Base-by-base conservation (phyloP, 768 basidiomycete species). In the Xerocomellus intermedius region DNA sequence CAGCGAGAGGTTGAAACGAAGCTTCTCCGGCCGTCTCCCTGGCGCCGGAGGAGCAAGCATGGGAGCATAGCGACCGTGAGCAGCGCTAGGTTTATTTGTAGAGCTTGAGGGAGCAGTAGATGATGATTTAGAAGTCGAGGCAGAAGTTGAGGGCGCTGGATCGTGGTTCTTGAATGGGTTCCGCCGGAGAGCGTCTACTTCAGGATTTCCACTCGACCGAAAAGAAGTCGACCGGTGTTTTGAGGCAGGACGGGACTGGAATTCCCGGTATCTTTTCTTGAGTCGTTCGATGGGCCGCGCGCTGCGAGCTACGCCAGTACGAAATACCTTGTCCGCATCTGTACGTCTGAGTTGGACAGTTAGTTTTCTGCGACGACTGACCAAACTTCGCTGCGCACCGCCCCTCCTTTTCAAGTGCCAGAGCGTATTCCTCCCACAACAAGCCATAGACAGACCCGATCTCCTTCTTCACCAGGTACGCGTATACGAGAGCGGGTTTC, bases 371-470 rank as follows among this genome's bases (percentile, higher is more conserved):
- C 32, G 17, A 54, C 14, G 45, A 47, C 48, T n/a, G 42, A 54
- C 51, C 37, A 47, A 48, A 5, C 33, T 51, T 61, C 7, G 19
- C 33, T 19, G 17, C 86, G 69, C 74, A 96, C 96, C 84, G 82
- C 62, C 88, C 87, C 39, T 80, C 79, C 42, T 77, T 74, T 73
- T 98, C 94, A 51, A 96, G 76, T 3, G 86, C 77, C 36, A 78
- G 73, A 2, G 96, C 94, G 70, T 94, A 98, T 63, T 96, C 94
- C 69, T 96, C 93, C 65, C 97, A 99, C 44, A 97, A 74, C 42
- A 87, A 74, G 2, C 91, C 84, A 68, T 89, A 90, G 2, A 81
- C 79, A 26, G 81, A 85, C 10, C 91, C 93, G 64, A 94, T 86
- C 41, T 85, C 86, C 56, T 80, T 84, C 50, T 82, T 82, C 60